Percentiles rank a stretch among this genome's conserved stretches.
Evolutionary conservation across 2,329 filamentous ascomycete species (phyloP).

Genomic region (Aspergillus terreus): DNA sequence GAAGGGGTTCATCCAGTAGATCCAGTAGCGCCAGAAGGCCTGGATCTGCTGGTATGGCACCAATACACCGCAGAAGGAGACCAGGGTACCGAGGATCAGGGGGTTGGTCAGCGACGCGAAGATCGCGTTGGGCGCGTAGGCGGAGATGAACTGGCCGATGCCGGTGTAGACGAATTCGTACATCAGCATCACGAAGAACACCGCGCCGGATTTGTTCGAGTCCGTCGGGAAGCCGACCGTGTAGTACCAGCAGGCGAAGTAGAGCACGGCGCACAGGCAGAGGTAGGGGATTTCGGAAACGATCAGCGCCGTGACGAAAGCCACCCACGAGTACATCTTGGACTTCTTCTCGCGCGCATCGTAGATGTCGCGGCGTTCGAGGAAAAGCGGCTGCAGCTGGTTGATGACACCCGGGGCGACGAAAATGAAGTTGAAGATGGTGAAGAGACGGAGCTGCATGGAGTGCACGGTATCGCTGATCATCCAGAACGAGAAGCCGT

Average conservation of each 20-base stretch:
- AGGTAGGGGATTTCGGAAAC: constrained; percentile 67
- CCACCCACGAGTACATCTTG: constrained; percentile 71
- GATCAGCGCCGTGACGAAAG: constrained; percentile 66
- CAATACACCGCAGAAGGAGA: constrained; percentile 29
- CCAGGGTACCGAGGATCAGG: constrained; percentile 57
- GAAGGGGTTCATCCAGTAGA: constrained; percentile 30
- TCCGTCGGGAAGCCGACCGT: constrained; percentile 51
- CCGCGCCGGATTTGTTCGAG: constrained; percentile 36
- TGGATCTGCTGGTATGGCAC: constrained; percentile 28
- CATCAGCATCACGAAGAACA: constrained; percentile 69
- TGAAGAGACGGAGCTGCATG: constrained; percentile 72
- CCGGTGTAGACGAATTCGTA: constrained; percentile 68
- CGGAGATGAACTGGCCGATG: constrained; percentile 76
- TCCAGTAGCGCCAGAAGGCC: constrained; percentile 31
- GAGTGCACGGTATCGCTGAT: constrained; percentile 61
- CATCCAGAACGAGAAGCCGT: constrained; percentile 61
- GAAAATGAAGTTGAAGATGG: constrained; percentile 60
- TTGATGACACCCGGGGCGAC: constrained; percentile 43
- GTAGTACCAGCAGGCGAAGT: constrained; percentile 72
- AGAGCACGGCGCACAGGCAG: constrained; percentile 59
- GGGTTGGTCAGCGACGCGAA: constrained; percentile 72
- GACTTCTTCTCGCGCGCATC: constrained; percentile 64
- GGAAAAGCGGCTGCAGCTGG: constrained; percentile 62
- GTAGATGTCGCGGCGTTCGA: constrained; percentile 67
- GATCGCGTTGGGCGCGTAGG: constrained; percentile 63